Conservation (phyloP, 257 asterid species). For the Coffea eugenioides region DNA sequence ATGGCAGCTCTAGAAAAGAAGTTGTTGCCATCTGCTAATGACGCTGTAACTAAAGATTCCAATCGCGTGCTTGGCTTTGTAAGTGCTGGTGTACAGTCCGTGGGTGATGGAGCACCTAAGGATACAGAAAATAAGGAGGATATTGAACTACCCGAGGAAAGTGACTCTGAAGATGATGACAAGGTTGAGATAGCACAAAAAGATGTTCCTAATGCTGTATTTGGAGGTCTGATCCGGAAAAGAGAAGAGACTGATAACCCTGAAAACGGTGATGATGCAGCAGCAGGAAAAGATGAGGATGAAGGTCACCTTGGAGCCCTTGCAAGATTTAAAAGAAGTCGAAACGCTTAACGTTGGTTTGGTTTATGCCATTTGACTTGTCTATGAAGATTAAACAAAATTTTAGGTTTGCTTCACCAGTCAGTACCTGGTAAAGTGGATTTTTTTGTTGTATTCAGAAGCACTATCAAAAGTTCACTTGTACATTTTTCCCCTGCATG, state of each 20-base stretch:
- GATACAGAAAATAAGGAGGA: slow-evolving; percentile 57
- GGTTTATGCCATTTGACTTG: background rate
- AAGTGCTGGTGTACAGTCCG: slow-evolving; percentile 72
- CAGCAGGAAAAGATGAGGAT: slow-evolving; percentile 32
- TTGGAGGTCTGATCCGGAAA: slow-evolving; percentile 80
- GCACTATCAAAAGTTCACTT: background rate
- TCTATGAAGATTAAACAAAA: background rate
- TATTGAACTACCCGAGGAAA: slow-evolving; percentile 86
- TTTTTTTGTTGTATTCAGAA: background rate
- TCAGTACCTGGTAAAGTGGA: background rate
- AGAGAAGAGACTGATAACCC: slow-evolving; percentile 45
- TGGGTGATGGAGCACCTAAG: slow-evolving; percentile 35
- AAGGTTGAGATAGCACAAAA: slow-evolving; percentile 79
- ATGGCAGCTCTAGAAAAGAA: slow-evolving; percentile 91
- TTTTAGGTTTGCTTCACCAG: background rate
- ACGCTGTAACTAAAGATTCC: slow-evolving; percentile 36
- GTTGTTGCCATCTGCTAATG: slow-evolving; percentile 47
- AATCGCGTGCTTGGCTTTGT: slow-evolving; percentile 69
- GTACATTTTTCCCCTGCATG: background rate
- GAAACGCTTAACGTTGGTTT: slow-evolving; percentile 27
- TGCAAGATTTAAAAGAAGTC: slow-evolving; percentile 73
- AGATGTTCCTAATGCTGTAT: slow-evolving; percentile 83
- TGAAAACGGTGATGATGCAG: slow-evolving; percentile 28
- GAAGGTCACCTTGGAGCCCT: slow-evolving; percentile 61
- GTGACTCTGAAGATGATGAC: slow-evolving; percentile 79